Evolutionary conservation across 306 rosid genomes (phyloP).

Genomic region (Cicer arietinum): DNA sequence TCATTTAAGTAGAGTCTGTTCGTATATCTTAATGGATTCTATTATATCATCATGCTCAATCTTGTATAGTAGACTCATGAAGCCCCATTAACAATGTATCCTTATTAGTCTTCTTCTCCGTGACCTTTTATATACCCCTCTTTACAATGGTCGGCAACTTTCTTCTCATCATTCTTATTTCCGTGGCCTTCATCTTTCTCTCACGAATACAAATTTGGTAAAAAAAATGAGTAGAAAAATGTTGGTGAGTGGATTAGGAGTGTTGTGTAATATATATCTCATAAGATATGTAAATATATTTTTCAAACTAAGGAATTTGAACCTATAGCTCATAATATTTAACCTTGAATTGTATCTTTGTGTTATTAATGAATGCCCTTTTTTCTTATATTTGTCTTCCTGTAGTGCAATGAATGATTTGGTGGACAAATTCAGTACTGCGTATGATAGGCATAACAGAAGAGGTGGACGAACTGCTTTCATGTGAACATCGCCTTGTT

Average conservation of each 20-base stretch:
- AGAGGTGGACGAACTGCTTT: constrained; percentile 92
- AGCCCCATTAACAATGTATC: neutral
- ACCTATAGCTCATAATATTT: constrained; percentile 14
- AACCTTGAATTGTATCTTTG: constrained; percentile 25
- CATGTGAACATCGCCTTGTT: constrained; percentile 57
- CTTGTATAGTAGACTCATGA: constrained; percentile 13
- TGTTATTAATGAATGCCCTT: constrained; percentile 12
- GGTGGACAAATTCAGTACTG: constrained; percentile 84
- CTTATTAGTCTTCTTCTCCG: neutral
- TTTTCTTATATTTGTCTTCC: constrained; percentile 13
- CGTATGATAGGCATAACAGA: constrained; percentile 91
- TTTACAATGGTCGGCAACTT: neutral
- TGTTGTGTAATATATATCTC: neutral
- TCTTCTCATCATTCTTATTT: neutral
- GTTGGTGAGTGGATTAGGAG: neutral
- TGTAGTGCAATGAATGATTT: constrained; percentile 65
- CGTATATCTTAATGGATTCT: constrained; percentile 6
- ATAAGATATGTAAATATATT: neutral
- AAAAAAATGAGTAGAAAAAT: neutral
- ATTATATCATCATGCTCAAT: neutral
- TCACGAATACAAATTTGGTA: neutral
- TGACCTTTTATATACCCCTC: constrained; percentile 13
- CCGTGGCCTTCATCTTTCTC: neutral
- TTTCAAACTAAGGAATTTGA: neutral
- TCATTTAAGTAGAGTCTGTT: constrained; percentile 19